Base-by-base conservation (phyloP, 2,329 filamentous ascomycete genomes). In the Fusarium mexicanum region DNA sequence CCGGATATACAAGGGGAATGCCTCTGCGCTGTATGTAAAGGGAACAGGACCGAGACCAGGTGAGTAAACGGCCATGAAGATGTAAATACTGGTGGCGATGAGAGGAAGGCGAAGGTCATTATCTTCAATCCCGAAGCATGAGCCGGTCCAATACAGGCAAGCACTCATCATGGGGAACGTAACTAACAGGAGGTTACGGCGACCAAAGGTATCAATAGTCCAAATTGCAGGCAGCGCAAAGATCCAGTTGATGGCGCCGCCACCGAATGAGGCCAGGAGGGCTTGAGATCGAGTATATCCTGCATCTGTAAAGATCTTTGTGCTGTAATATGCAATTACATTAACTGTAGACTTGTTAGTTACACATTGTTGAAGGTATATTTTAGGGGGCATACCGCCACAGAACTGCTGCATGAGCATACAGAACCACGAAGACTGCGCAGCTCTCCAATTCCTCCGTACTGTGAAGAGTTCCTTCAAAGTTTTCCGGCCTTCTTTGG, bases 221-320 rank as follows among this genome's bases (percentile, higher is more conserved):
- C 83, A 89, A 16, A 90, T 79, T 0, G 88, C 88, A 0, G 87
- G 88, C 58, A 85, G 84, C 0, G 87, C 87, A 66, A 89, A 89
- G 38, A 88, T 53, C 72, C 88, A 88, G 55, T 85, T 88, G 48
- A 88, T 82, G 0, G 89, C 78, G 5, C 88, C 88, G 61, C 88
- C 89, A 0, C 87, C 88, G 66, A 86, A 86, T 0, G 87, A 89
- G 2, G 85, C 87, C 5, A 88, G 80, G 12, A 90, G 85, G 79
- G 47, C 69, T 18, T 82, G 75, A 26, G 80, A 80, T 18, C 80
- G 61, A 13, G 81, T 81, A 20, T 84, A 84, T 2, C 85, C 86
- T 6, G 84, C 86, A 33, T 86, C 76, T 12, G 79, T 77, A 71
- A 88, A 88, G 61, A 88, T 86, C 2, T 84, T 87, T 2, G 84